Base-by-base conservation (phyloP, 2,329 filamentous ascomycete species). In the Cladosporium sp. region DNA sequence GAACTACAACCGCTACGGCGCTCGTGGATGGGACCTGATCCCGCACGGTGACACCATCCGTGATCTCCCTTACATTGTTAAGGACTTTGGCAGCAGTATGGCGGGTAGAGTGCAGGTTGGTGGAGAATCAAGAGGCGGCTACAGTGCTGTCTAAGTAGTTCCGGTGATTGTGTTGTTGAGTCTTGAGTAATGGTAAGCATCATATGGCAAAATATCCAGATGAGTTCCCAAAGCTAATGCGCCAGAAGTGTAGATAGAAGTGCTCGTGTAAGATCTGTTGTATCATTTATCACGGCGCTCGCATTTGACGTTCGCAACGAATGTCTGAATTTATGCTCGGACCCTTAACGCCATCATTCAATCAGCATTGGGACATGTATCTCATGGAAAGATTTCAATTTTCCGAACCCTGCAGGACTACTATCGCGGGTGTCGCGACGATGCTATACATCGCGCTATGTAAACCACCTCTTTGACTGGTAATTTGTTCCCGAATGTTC, bases 1-100 rank as follows among this genome's bases (percentile, higher is more conserved):
- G 73, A 97, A 97, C 80, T 97, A 97, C 82, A 97, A 92, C 78
- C 89, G 92, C 62, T 96, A 96, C 75, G 93, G 93, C 50, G 92
- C 93, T 55, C 84, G 93, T 45, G 94, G 94, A 59, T 97, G 92
- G 92, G 94, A 97, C 69, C 82, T 97, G 17, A 80, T 97, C 17
- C 94, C 94, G 14, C 93, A 97, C 72, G 89, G 89, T 64, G 94
- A 99, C 74, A 89, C 90, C 0, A 88, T 97, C 67, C 87, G 93
- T 64, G 94, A 99, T 70, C 77, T 97, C 19, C 94, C 94, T 3
- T 97, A 97, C 72, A 82, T 97, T 56, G 76, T 96, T 63, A 92
- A 93, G 75, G 94, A 99, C 74, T 96, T 90, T 85, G 81, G 84
- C 15, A 84, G 91, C 60, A 84, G 87, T 65, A 86, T 96, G 19